These are phyloP conservation scores for Avicennia marina DNA, from an alignment of 257 asterid species.

Conservation along the genomic window DNA sequence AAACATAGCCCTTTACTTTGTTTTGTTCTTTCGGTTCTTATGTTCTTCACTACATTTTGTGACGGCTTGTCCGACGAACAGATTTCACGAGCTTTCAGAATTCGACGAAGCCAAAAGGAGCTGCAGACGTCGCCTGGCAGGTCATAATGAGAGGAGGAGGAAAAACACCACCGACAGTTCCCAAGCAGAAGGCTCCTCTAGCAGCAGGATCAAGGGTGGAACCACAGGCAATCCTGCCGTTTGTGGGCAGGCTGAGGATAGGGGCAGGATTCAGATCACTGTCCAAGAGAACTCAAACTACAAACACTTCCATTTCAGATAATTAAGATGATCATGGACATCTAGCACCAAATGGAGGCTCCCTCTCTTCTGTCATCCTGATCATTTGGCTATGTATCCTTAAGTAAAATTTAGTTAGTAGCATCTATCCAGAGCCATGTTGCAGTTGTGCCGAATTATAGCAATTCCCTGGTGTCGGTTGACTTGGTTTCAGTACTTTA, in stretches of 20 bases:
- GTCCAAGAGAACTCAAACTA: conserved; percentile 43
- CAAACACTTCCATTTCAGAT: conserved; percentile 45
- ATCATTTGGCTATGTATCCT: neutral
- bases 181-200: conserved; percentile 30
- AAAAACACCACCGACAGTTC: conserved; percentile 36
- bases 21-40: neutral
- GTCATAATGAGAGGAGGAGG: conserved; percentile 74
- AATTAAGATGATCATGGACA: neutral
- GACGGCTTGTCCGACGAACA: neutral
- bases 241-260: conserved; percentile 51
- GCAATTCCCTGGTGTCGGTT: no score
- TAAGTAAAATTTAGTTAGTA: neutral
- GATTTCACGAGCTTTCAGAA: conserved; percentile 45
- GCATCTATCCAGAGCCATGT: neutral
- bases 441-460: neutral
- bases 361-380: conserved; percentile 87
- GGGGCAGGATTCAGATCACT: conserved; percentile 33
- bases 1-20: no score
- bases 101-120: conserved; percentile 53
- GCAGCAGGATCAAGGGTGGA: conserved; percentile 20
- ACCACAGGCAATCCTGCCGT: neutral
- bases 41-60: neutral
- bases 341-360: conserved; percentile 23
- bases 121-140: conserved; percentile 54
- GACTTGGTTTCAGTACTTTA: no score